Evolutionary conservation across 192 early-diverging fungal species (phyloP).

Genomic region (Podila epicladia): DNA sequence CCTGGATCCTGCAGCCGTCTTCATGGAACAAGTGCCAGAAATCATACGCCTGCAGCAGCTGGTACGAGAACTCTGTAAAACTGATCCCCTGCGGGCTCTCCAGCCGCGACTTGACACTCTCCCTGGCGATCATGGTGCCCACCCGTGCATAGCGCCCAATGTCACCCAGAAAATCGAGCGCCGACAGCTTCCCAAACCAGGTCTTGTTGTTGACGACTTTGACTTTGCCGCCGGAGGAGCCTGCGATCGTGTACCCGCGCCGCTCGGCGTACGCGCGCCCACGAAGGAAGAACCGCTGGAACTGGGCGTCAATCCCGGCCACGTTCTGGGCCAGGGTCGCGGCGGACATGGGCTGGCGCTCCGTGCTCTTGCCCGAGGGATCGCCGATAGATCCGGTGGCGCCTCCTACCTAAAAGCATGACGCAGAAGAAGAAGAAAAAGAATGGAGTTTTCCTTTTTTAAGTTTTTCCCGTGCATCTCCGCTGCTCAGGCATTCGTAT

Average conservation of each 20-base stretch:
- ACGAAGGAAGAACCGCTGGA: constrained; percentile 74
- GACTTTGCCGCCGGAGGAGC: constrained; percentile 30
- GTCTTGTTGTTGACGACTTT: constrained; percentile 81
- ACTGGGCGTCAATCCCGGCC: constrained; percentile 73
- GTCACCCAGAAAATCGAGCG: constrained; percentile 79
- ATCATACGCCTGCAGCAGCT: constrained; percentile 94
- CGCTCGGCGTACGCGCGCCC: constrained; percentile 54
- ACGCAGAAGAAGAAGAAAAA: not conserved
- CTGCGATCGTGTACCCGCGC: constrained; percentile 35
- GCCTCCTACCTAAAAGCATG: constrained; percentile 72
- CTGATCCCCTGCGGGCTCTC: constrained; percentile 86
- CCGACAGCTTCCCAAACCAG: constrained; percentile 80
- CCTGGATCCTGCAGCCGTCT: constrained; percentile 73
- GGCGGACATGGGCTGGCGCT: constrained; percentile 74
- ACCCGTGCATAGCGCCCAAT: constrained; percentile 86
- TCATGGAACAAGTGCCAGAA: constrained; percentile 84
- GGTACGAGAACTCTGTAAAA: constrained; percentile 98
- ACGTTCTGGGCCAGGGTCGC: constrained; percentile 70
- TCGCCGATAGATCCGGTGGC: constrained; percentile 96
- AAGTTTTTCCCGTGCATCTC: too few relatives aligned
- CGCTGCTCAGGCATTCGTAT: not conserved
- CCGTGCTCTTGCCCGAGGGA: constrained; percentile 86
- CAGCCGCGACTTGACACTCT: constrained; percentile 87
- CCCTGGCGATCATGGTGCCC: constrained; percentile 84
- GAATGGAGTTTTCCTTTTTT: not conserved